Evolutionary conservation across 2,329 filamentous ascomycete species (phyloP).

Genomic region (Colletotrichum sublineola): DNA sequence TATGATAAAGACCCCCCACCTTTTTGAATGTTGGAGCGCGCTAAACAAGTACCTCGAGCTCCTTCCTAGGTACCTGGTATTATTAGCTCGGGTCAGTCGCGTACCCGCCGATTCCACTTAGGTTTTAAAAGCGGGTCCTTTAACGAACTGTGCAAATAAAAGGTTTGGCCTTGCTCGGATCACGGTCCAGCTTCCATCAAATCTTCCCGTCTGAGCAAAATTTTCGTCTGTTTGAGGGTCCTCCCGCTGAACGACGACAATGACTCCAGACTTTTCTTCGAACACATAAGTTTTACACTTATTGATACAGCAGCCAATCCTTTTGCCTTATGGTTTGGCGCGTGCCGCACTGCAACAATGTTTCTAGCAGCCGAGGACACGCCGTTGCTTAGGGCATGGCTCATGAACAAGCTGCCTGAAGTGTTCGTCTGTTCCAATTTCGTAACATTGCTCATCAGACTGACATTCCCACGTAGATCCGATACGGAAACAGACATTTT

Average conservation of each 20-base stretch:
- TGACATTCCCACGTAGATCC: constrained; percentile 63
- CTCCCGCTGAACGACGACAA: constrained; percentile 34
- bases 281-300: constrained; percentile 35
- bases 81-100: background rate
- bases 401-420: constrained; percentile 67
- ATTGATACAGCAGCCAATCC: constrained; percentile 27
- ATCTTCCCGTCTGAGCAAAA: constrained; percentile 15
- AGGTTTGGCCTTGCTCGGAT: constrained; percentile 32
- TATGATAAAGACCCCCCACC: background rate
- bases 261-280: constrained; percentile 17
- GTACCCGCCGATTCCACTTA: constrained; percentile 31
- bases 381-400: constrained; percentile 79
- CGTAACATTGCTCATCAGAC: background rate
- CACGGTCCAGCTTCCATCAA: background rate
- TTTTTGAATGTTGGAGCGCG: background rate
- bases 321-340: background rate
- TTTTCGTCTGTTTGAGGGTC: constrained; percentile 33
- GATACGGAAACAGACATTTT: constrained; percentile 86
- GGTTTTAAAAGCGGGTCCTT: constrained; percentile 35
- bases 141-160: constrained; percentile 39
- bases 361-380: constrained; percentile 73
- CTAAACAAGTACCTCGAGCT: background rate
- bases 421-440: constrained; percentile 31
- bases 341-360: constrained; percentile 58
- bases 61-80: background rate